A percentile compares a stretch with the other conserved stretches of the same genome.
Evolutionary conservation across 495 filamentous ascomycete species (phyloP).

Genomic region (Aspergillus ellipticus): DNA sequence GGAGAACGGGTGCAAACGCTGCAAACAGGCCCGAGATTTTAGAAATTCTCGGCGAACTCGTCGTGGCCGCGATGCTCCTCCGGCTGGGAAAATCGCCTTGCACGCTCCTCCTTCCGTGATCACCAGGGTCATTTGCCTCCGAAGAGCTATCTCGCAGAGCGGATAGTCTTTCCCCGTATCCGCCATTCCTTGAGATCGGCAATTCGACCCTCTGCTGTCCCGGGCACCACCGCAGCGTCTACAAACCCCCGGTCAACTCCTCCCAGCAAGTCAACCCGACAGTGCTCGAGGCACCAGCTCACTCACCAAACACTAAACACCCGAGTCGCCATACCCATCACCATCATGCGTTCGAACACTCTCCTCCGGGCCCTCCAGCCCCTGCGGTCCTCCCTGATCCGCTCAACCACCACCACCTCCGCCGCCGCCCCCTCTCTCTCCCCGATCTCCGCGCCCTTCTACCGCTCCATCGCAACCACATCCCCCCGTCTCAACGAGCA

Average conservation of each 20-base stretch:
- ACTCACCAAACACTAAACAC: not conserved
- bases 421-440: constrained; percentile 21
- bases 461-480: constrained; percentile 18
- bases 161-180: not conserved
- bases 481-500: constrained; percentile 8
- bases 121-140: not conserved
- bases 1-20: constrained; percentile 32
- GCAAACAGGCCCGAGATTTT: constrained; percentile 30
- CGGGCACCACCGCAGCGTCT: not conserved
- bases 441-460: not conserved
- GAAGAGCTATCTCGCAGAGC: not conserved
- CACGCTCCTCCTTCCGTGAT: not conserved
- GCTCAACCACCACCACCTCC: constrained; percentile 26
- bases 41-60: constrained; percentile 32
- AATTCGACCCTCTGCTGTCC: not conserved
- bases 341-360: constrained; percentile 32
- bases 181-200: not conserved
- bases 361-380: constrained; percentile 36
- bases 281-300: not conserved
- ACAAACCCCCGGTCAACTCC: not conserved
- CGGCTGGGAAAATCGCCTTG: not conserved
- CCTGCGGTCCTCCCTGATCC: constrained; percentile 30
- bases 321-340: not conserved
- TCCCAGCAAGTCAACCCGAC: not conserved
- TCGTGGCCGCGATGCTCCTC: constrained; percentile 4